These are phyloP conservation scores for Myxozyma vanderwaltii DNA, from an alignment of 805 yeast species.

Conservation along the genomic window DNA sequence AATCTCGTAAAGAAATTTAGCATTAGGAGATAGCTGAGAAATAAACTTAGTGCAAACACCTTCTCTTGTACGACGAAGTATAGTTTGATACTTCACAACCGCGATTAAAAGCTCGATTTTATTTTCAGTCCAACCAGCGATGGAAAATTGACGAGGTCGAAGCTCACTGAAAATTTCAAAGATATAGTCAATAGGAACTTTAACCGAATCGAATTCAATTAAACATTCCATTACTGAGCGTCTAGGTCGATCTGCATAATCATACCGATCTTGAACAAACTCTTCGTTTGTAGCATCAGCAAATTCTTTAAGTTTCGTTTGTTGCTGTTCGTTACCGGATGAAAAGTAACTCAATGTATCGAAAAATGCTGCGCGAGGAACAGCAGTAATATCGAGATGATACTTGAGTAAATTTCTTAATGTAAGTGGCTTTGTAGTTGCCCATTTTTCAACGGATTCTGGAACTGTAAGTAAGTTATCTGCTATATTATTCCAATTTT, in stretches of 20 bases:
- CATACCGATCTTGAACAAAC: conserved; percentile 71
- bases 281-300: conserved; percentile 60
- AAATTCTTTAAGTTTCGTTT: conserved; percentile 75
- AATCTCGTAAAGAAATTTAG: conserved; percentile 53
- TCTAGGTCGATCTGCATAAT: conserved; percentile 92
- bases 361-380: conserved; percentile 86
- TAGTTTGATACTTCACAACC: conserved; percentile 82
- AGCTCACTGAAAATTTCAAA: conserved; percentile 78
- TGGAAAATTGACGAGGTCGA: conserved; percentile 80
- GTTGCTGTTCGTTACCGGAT: conserved; percentile 65
- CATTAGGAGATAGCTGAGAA: conserved; percentile 52
- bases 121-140: conserved; percentile 55
- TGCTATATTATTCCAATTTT: conserved; percentile 73
- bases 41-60: conserved; percentile 87
- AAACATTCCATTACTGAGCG: conserved; percentile 82
- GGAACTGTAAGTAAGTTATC: conserved; percentile 55
- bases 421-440: conserved; percentile 65
- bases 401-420: conserved; percentile 70
- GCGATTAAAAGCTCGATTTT: conserved; percentile 73
- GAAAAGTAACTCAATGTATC: conserved; percentile 73
- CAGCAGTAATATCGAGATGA: conserved; percentile 78
- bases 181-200: conserved; percentile 72
- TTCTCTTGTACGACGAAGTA: conserved; percentile 68
- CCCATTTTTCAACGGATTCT: conserved; percentile 43
- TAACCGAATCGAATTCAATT: conserved; percentile 74